Conservation (phyloP, 257 asterid species). For the Rauvolfia tetraphylla region DNA sequence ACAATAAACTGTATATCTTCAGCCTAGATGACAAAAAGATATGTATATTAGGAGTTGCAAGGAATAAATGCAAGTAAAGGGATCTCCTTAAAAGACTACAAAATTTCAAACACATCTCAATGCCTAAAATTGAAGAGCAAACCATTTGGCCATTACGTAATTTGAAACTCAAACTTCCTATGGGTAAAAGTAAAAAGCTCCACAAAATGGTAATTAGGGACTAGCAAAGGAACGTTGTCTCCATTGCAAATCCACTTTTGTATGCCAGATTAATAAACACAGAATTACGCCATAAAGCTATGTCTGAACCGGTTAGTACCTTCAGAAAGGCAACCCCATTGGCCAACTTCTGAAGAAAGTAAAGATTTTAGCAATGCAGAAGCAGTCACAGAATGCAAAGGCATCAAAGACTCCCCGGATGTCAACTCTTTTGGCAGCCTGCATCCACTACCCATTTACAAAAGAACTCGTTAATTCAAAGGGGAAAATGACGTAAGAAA, state of each 20-base stretch:
- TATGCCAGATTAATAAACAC: too few relatives aligned
- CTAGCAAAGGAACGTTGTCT: neutral
- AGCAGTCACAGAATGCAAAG: constrained; percentile 71
- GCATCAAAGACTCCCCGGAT: constrained; percentile 57
- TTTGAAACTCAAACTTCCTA: neutral
- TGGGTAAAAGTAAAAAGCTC: neutral
- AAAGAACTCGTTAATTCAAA: neutral
- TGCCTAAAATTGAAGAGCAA: neutral
- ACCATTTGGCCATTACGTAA: neutral
- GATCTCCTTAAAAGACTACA: neutral
- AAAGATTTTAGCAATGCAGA: constrained; percentile 59
- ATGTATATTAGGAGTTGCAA: neutral
- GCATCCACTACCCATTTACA: constrained; percentile 13
- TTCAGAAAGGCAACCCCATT: constrained; percentile 68
- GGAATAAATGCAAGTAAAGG: neutral
- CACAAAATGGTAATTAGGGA: neutral
- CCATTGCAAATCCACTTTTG: neutral
- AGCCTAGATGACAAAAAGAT: too few relatives aligned
- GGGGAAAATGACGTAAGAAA: neutral
- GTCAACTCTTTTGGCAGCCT: constrained; percentile 62
- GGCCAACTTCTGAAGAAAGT: constrained; percentile 64
- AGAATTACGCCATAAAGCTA: neutral
- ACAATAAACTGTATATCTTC: neutral
- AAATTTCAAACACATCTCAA: neutral
- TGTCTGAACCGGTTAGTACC: constrained; percentile 37